Evolutionary conservation across 164 flowering plant species (phyloP).

Genomic region (Dillenia suffruticosa): DNA sequence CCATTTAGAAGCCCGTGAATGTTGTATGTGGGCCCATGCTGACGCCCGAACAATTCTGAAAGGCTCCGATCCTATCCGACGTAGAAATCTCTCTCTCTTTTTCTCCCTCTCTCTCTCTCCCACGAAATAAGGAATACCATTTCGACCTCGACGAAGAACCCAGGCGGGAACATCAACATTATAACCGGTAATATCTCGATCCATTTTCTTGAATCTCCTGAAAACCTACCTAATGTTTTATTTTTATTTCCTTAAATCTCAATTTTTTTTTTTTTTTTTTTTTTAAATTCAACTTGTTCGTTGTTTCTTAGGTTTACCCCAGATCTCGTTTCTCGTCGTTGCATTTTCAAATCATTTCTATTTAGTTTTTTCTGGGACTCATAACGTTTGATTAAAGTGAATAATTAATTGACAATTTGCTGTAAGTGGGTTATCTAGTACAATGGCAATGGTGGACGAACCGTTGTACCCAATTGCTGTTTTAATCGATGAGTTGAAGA

Average conservation of each 20-base stretch:
- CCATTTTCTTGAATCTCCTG: background rate
- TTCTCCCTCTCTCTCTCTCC: conserved; percentile 3
- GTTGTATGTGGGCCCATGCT: too few species aligned
- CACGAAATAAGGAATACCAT: background rate
- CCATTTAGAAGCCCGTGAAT: too few species aligned
- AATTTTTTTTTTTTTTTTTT: background rate
- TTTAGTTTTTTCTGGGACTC: background rate
- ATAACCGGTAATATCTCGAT: background rate
- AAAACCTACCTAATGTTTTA: background rate
- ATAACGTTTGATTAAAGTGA: background rate
- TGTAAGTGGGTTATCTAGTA: conserved; percentile 11
- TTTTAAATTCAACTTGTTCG: background rate
- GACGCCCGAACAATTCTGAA: too few species aligned
- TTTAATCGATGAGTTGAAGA: conserved; percentile 86
- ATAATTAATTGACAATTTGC: background rate
- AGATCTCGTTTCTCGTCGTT: background rate
- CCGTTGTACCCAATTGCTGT: conserved; percentile 95
- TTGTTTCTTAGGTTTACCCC: background rate
- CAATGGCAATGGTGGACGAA: conserved; percentile 84
- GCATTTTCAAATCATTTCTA: background rate
- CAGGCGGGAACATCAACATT: background rate
- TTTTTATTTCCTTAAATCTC: background rate
- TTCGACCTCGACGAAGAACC: background rate
- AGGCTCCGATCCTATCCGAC: background rate
- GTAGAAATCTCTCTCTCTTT: background rate